Evolutionary conservation across 805 yeast species (phyloP).

Genomic region (Hanseniaspora thailandica): DNA sequence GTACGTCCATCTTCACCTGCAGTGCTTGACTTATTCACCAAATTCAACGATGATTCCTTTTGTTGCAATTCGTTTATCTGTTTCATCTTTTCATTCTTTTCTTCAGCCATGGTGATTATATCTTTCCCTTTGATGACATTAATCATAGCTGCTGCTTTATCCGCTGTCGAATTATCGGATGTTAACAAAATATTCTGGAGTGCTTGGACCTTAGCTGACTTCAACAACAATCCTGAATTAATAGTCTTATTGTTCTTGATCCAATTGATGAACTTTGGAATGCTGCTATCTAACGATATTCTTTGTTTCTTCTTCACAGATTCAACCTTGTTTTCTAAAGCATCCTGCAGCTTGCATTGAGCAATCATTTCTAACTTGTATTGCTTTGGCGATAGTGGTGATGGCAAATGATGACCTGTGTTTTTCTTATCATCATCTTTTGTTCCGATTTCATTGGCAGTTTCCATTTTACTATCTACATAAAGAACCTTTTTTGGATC

Average conservation of each 20-base stretch:
- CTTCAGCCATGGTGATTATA: background rate
- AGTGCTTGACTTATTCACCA: background rate
- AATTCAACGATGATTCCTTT: background rate
- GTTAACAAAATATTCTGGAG: background rate
- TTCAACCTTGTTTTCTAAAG: background rate
- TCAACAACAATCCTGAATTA: background rate
- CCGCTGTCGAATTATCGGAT: background rate
- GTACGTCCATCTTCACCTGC: background rate
- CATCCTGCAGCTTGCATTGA: constrained; percentile 7
- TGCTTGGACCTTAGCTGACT: background rate
- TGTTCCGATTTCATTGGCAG: background rate
- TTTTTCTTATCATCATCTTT: background rate
- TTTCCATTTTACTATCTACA: background rate
- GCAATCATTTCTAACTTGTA: constrained; percentile 8
- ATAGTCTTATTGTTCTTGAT: background rate
- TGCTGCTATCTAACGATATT: background rate
- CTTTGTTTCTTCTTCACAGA: constrained; percentile 1
- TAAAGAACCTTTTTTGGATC: background rate
- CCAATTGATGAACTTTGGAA: background rate
- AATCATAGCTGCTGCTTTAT: background rate
- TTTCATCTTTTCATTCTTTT: background rate
- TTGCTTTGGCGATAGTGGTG: constrained; percentile 4
- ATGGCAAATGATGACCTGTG: background rate
- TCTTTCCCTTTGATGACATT: background rate
- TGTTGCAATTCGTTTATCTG: background rate